Evolutionary conservation across 768 basidiomycete species (phyloP).

Genomic region (Krasilnikovozyma curviuscula): DNA sequence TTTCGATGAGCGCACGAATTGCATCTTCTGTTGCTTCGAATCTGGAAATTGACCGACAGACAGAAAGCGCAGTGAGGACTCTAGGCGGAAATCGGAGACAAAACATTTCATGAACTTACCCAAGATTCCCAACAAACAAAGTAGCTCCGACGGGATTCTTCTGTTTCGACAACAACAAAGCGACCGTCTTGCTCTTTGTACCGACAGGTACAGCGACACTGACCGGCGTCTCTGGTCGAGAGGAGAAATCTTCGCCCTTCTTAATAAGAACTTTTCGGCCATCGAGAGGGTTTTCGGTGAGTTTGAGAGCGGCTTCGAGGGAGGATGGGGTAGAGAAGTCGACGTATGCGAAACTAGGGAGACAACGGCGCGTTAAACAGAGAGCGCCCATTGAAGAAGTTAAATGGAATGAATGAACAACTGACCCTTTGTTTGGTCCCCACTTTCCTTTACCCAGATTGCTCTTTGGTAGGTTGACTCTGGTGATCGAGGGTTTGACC

Average conservation of each 20-base stretch:
- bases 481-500: slow-evolving; percentile 15
- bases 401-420: slow-evolving; percentile 5
- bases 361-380: too few relatives aligned
- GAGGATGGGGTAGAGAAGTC: slow-evolving; percentile 67
- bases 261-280: slow-evolving; percentile 84
- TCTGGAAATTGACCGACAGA: slow-evolving; percentile 5
- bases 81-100: neutral
- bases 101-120: neutral
- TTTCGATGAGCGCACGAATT: neutral
- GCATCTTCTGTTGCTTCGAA: slow-evolving; percentile 3
- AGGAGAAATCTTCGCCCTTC: slow-evolving; percentile 40
- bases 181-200: slow-evolving; percentile 8
- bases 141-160: slow-evolving; percentile 7
- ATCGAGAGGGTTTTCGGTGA: slow-evolving; percentile 62
- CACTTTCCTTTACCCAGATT: slow-evolving; percentile 28
- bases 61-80: slow-evolving; percentile 7
- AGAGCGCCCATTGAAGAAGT: slow-evolving; percentile 10
- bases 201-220: slow-evolving; percentile 7
- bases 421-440: slow-evolving; percentile 62
- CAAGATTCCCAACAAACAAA: slow-evolving; percentile 12
- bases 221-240: slow-evolving; percentile 6
- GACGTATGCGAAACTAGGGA: slow-evolving; percentile 62
- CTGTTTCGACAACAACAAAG: slow-evolving; percentile 7
- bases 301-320: slow-evolving; percentile 51
- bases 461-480: slow-evolving; percentile 55